phyloP scores from a whole-genome alignment of 306 rosid species.

The Castanea sativa region DNA sequence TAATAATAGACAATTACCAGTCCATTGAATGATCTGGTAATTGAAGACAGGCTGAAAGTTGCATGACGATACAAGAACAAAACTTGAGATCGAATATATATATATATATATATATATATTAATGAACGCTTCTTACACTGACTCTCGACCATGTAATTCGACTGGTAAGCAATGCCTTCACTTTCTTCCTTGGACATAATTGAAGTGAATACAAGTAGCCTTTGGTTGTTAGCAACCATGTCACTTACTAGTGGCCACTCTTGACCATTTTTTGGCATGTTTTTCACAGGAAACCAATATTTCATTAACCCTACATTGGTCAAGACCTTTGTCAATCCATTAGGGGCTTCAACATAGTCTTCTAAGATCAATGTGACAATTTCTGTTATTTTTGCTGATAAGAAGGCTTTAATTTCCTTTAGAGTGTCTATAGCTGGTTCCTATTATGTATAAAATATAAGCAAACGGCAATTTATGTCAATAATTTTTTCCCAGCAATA shows the following conservation, averaged over 20 bases:
- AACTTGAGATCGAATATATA: background rate
- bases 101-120: background rate
- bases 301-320: slow-evolving; percentile 59
- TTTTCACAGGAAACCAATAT: slow-evolving; percentile 71
- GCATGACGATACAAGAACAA: background rate
- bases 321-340: slow-evolving; percentile 75
- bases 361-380: slow-evolving; percentile 79
- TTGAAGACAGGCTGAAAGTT: too few relatives aligned
- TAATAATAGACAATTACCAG: too few relatives aligned
- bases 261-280: slow-evolving; percentile 67
- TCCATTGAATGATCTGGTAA: too few relatives aligned
- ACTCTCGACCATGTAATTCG: slow-evolving; percentile 89
- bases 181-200: slow-evolving; percentile 48
- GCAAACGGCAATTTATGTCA: too few relatives aligned
- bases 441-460: slow-evolving; percentile 23
- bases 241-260: slow-evolving; percentile 86
- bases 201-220: slow-evolving; percentile 74
- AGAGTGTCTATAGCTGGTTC: slow-evolving; percentile 71
- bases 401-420: slow-evolving; percentile 60
- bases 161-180: slow-evolving; percentile 89
- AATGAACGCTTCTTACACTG: slow-evolving; percentile 38
- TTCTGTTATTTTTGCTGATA: slow-evolving; percentile 63
- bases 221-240: slow-evolving; percentile 78
- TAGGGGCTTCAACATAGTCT: slow-evolving; percentile 79
- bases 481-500: too few relatives aligned